A percentile compares a stretch with the other conserved stretches of the same genome.
phyloP scores from a whole-genome alignment of 2,329 filamentous ascomycete genomes.

The Fusarium torreyae region DNA sequence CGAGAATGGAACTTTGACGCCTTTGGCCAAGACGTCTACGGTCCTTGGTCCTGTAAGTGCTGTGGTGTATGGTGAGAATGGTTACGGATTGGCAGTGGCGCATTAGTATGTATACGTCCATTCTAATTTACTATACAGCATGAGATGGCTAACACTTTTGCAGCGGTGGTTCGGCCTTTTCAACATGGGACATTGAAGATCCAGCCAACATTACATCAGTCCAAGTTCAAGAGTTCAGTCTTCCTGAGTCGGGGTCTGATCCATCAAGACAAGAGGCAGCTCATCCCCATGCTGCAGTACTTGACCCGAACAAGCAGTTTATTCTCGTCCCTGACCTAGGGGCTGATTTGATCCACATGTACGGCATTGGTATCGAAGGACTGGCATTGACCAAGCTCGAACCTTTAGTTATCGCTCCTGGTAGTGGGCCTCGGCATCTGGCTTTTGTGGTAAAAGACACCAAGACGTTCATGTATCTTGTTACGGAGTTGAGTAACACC shows the following conservation, averaged over 20 bases:
- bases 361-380: conserved; percentile 62
- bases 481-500: conserved; percentile 72
- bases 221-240: conserved; percentile 58
- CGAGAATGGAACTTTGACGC: conserved; percentile 57
- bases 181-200: conserved; percentile 61
- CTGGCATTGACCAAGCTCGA: conserved; percentile 58
- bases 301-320: conserved; percentile 76
- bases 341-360: conserved; percentile 72
- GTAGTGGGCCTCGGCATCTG: conserved; percentile 76
- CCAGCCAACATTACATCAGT: conserved; percentile 55
- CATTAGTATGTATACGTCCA: conserved; percentile 60
- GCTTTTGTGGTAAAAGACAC: conserved; percentile 66
- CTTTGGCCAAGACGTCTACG: conserved; percentile 55
- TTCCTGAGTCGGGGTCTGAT: conserved; percentile 57
- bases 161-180: conserved; percentile 60
- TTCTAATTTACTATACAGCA: background rate
- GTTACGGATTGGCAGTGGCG: conserved; percentile 59
- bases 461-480: conserved; percentile 71
- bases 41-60: conserved; percentile 62
- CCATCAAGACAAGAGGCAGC: conserved; percentile 68
- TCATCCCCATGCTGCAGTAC: conserved; percentile 75
- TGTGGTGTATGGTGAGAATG: conserved; percentile 60
- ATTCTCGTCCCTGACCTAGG: conserved; percentile 77
- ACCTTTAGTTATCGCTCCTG: conserved; percentile 62
- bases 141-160: conserved; percentile 21